Conservation (phyloP, 1,284 basidiomycete species). For the Rhizopogon hawkerae region DNA sequence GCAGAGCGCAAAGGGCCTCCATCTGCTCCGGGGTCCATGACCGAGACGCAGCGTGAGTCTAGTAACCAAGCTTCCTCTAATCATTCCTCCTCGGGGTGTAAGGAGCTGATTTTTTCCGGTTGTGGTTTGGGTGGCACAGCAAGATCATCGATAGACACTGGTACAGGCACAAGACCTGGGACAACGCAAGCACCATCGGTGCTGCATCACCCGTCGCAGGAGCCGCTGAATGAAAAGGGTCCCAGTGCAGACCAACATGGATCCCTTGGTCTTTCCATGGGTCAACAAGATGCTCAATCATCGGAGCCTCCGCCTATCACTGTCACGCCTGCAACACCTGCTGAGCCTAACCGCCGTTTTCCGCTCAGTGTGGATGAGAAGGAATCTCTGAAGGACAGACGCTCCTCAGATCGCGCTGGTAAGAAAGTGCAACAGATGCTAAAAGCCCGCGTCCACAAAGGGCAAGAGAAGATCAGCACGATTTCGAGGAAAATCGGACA, state of each 20-base stretch:
- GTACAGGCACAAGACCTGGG: conserved; percentile 17
- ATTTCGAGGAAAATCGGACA: conserved; percentile 70
- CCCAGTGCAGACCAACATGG: neutral
- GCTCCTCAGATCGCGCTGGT: conserved; percentile 37
- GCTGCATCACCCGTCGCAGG: conserved; percentile 14
- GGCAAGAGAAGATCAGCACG: conserved; percentile 61
- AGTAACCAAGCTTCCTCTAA: neutral
- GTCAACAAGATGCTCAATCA: neutral
- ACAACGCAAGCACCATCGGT: conserved; percentile 17
- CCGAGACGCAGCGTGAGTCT: conserved; percentile 22
- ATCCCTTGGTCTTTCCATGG: conserved; percentile 4
- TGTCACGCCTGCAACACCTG: conserved; percentile 41
- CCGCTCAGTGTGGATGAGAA: conserved; percentile 10
- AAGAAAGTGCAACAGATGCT: conserved; percentile 69
- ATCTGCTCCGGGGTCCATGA: conserved; percentile 4
- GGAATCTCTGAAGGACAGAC: conserved; percentile 13
- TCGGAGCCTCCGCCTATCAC: conserved; percentile 32
- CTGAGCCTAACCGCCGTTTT: conserved; percentile 23
- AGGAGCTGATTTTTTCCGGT: conserved; percentile 4
- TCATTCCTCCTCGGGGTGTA: neutral
- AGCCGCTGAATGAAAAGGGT: conserved; percentile 11
- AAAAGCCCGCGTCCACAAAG: conserved; percentile 63
- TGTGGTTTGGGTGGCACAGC: conserved; percentile 11
- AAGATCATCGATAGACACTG: conserved; percentile 26
- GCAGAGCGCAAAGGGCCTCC: conserved; percentile 44